Percentiles rank a stretch among this genome's conserved stretches.
These are phyloP conservation scores for Cryomyces minteri DNA, from an alignment of 495 filamentous ascomycete genomes.

Conservation along the genomic window DNA sequence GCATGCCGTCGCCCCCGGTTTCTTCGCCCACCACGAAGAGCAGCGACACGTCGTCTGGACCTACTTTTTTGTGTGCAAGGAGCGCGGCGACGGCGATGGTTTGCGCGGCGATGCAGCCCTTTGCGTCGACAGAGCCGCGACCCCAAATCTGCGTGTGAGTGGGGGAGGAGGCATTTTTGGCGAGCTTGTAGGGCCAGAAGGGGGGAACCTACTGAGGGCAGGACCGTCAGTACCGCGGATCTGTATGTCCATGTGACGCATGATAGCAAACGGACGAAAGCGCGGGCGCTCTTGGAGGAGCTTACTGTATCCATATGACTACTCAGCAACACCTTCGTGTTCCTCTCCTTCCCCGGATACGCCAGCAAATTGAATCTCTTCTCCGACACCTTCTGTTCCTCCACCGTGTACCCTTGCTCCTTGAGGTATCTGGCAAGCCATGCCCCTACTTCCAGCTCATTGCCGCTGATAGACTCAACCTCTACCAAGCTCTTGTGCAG, in stretches of 20 bases:
- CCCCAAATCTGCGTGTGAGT: slow-evolving; percentile 35
- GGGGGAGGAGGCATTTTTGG: slow-evolving; percentile 16
- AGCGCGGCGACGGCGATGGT: slow-evolving; percentile 52
- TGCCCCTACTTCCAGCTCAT: slow-evolving; percentile 48
- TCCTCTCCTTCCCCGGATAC: slow-evolving; percentile 36
- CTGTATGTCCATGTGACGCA: neutral
- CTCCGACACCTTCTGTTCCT: slow-evolving; percentile 33
- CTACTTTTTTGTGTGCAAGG: slow-evolving; percentile 21
- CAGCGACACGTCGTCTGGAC: slow-evolving; percentile 36
- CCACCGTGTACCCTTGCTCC: slow-evolving; percentile 37
- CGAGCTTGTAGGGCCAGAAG: slow-evolving; percentile 41
- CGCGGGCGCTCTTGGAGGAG: neutral
- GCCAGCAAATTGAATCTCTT: slow-evolving; percentile 63
- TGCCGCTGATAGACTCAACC: slow-evolving; percentile 54
- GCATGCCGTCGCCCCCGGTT: slow-evolving; percentile 70
- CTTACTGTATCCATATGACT: slow-evolving; percentile 50
- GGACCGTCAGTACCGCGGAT: neutral
- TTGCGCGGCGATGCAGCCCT: slow-evolving; percentile 61
- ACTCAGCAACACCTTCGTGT: slow-evolving; percentile 50
- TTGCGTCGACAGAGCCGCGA: slow-evolving; percentile 78
- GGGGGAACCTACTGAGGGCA: slow-evolving; percentile 30
- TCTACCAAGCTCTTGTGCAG: slow-evolving; percentile 63
- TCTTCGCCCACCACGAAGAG: slow-evolving; percentile 90
- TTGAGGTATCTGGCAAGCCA: slow-evolving; percentile 53
- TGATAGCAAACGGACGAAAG: neutral